Percentiles rank a stretch among this genome's conserved stretches.
These are phyloP conservation scores for Tylopilus intermedius DNA, from an alignment of 768 basidiomycete genomes.

Conservation along the genomic window DNA sequence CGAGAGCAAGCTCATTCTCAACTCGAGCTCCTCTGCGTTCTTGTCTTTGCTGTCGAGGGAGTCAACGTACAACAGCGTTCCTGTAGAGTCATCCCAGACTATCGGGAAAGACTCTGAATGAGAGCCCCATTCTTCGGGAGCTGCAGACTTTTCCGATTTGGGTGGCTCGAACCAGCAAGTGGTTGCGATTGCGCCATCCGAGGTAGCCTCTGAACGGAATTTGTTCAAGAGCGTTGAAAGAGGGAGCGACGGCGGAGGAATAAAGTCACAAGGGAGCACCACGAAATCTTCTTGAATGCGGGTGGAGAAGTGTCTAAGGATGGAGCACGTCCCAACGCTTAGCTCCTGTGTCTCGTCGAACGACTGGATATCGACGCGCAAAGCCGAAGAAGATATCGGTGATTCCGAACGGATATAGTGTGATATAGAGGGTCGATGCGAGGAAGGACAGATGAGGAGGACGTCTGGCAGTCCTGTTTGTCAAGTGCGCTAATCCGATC, in stretches of 20 bases:
- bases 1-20: slow-evolving; percentile 72
- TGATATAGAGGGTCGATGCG: slow-evolving; percentile 70
- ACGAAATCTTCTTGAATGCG: slow-evolving; percentile 84
- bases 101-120: slow-evolving; percentile 46
- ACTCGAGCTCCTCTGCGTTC: slow-evolving; percentile 64
- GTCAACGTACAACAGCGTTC: slow-evolving; percentile 69
- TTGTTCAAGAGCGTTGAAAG: slow-evolving; percentile 70
- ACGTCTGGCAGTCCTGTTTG: slow-evolving; percentile 52
- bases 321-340: slow-evolving; percentile 63
- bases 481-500: slow-evolving; percentile 5
- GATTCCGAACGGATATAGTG: slow-evolving; percentile 81
- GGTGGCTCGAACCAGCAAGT: slow-evolving; percentile 58
- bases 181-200: slow-evolving; percentile 59
- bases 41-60: slow-evolving; percentile 63
- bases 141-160: slow-evolving; percentile 48
- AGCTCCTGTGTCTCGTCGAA: slow-evolving; percentile 70
- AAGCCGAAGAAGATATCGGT: slow-evolving; percentile 53
- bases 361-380: slow-evolving; percentile 74
- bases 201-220: slow-evolving; percentile 68
- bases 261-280: slow-evolving; percentile 86
- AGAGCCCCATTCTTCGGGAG: slow-evolving; percentile 64
- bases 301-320: slow-evolving; percentile 70
- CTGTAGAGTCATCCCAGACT: slow-evolving; percentile 61
- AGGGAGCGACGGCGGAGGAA: slow-evolving; percentile 70
- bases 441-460: slow-evolving; percentile 76